A percentile compares a stretch with the other conserved stretches of the same genome.
Conservation (phyloP, 352 stramenopile genomes). For the Phytophthora capsici region DNA sequence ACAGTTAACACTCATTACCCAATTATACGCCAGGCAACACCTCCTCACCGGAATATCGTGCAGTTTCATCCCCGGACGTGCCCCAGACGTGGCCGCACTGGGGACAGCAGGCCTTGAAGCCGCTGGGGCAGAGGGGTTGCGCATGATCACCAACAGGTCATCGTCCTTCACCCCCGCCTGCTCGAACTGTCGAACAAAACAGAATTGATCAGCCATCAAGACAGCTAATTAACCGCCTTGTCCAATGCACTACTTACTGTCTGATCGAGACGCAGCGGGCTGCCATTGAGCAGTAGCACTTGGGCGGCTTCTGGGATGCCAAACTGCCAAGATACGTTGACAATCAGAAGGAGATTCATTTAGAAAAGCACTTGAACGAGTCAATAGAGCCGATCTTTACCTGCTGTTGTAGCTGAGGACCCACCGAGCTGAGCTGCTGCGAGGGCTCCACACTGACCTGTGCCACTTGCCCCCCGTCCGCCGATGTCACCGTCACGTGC, state of each 20-base stretch:
- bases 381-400: constrained; percentile 16
- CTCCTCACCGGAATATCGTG: constrained; percentile 76
- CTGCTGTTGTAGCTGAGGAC: constrained; percentile 58
- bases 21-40: background rate
- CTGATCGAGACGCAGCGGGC: constrained; percentile 52
- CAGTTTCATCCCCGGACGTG: constrained; percentile 74
- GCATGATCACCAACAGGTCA: constrained; percentile 75
- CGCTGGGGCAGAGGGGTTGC: constrained; percentile 36
- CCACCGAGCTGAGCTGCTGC: constrained; percentile 52
- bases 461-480: constrained; percentile 60
- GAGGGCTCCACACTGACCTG: constrained; percentile 62
- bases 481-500: constrained; percentile 73
- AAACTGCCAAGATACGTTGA: constrained; percentile 51
- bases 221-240: background rate
- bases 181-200: constrained; percentile 55
- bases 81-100: constrained; percentile 35
- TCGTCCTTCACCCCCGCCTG: constrained; percentile 72
- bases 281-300: constrained; percentile 71
- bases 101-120: constrained; percentile 19
- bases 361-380: background rate
- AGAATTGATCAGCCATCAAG: constrained; percentile 14
- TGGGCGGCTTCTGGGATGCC: constrained; percentile 58
- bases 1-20: background rate
- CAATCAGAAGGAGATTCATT: constrained; percentile 3
- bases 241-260: constrained; percentile 45